A percentile compares a stretch with the other conserved stretches of the same genome.
Evolutionary conservation across 192 early-diverging fungal genomes (phyloP).

Genomic region (Mortierella claussenii): DNA sequence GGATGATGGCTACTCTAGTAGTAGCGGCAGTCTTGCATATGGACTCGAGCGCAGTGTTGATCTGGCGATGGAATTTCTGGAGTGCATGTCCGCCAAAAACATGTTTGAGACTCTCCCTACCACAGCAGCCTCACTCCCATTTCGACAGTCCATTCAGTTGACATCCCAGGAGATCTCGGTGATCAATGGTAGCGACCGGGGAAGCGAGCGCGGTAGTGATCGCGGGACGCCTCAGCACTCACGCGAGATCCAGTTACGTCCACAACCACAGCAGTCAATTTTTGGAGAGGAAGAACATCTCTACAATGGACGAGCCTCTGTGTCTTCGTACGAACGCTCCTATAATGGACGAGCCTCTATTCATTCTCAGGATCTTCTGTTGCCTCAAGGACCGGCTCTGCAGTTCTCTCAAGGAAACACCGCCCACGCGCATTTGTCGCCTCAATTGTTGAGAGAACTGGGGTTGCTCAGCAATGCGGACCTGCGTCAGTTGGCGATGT

Average conservation of each 20-base stretch:
- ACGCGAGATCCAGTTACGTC: background rate
- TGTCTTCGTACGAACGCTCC: background rate
- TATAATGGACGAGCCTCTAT: background rate
- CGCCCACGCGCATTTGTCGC: background rate
- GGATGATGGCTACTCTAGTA: background rate
- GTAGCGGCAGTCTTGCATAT: background rate
- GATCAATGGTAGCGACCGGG: background rate
- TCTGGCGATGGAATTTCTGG: conserved; percentile 2
- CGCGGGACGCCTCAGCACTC: background rate
- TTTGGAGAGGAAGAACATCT: background rate
- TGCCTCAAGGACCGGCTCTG: background rate
- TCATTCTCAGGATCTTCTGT: background rate
- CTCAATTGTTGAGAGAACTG: background rate
- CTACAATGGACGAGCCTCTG: background rate
- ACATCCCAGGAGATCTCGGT: background rate
- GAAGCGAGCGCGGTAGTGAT: background rate
- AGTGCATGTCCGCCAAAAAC: conserved; percentile 1
- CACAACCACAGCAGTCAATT: background rate
- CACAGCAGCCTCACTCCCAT: background rate
- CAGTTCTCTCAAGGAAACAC: background rate
- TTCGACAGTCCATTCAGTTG: background rate
- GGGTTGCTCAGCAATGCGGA: conserved; percentile 13
- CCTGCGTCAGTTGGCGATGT: conserved; percentile 8
- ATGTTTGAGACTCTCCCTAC: background rate
- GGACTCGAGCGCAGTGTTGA: background rate